These are phyloP conservation scores for Fusarium goolgardi DNA, from an alignment of 2,329 filamentous ascomycete species.

Conservation along the genomic window DNA sequence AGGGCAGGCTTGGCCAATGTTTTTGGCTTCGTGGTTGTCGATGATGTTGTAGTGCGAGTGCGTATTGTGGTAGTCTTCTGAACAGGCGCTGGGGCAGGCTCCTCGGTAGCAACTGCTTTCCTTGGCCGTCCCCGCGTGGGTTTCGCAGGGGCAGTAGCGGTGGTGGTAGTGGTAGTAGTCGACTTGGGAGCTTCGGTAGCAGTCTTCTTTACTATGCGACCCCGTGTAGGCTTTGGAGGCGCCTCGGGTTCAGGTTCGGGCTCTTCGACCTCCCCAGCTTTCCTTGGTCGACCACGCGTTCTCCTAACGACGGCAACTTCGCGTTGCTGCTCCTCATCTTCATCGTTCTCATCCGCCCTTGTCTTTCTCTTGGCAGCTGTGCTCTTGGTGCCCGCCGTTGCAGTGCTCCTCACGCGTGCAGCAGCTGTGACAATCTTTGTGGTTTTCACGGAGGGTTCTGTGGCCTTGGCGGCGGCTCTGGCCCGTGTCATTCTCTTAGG, in stretches of 20 bases:
- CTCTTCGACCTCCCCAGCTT: conserved; percentile 48
- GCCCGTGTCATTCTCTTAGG: conserved; percentile 70
- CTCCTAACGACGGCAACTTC: conserved; percentile 52
- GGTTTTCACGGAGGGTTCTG: conserved; percentile 54
- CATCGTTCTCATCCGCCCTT: conserved; percentile 63
- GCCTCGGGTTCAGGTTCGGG: conserved; percentile 36
- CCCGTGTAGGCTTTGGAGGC: conserved; percentile 47
- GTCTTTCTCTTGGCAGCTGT: conserved; percentile 62
- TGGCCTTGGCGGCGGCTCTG: conserved; percentile 58
- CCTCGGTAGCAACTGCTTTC: conserved; percentile 50
- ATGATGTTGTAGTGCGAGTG: conserved; percentile 47
- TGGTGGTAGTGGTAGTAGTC: conserved; percentile 23
- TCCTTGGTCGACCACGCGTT: conserved; percentile 59
- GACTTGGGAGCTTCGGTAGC: conserved; percentile 43
- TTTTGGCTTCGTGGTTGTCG: conserved; percentile 52
- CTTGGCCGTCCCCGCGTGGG: conserved; percentile 59
- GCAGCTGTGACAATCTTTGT: conserved; percentile 62
- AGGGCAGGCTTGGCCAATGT: conserved; percentile 57
- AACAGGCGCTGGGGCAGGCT: conserved; percentile 47
- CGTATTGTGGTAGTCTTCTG: conserved; percentile 51
- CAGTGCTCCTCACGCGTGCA: conserved; percentile 59
- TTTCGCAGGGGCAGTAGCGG: conserved; percentile 46
- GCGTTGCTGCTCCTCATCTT: conserved; percentile 56
- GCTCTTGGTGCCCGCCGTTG: conserved; percentile 50
- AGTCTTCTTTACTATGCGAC: conserved; percentile 47